Percentiles rank a stretch among this genome's conserved stretches.
Evolutionary conservation across 495 filamentous ascomycete species (phyloP).

Genomic region (Aspergillus incahuasiensis): DNA sequence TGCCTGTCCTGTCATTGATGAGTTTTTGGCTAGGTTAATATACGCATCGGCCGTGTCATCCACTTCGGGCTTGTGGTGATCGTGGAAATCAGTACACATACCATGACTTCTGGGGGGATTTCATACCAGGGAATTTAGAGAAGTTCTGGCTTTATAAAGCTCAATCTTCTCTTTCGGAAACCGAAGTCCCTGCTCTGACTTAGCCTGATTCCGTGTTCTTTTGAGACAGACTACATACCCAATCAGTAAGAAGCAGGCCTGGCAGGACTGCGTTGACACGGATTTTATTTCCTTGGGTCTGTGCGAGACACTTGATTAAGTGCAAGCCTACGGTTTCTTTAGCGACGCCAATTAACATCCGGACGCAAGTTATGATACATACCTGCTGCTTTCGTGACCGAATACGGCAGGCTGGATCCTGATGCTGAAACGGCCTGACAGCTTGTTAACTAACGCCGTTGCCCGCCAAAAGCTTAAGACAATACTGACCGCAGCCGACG

Average conservation of each 20-base stretch:
- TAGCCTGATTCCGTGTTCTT: background rate
- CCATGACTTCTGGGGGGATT: background rate
- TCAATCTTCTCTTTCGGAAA: constrained; percentile 42
- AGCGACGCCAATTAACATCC: no score
- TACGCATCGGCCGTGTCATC: constrained; percentile 54
- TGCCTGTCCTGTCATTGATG: constrained; percentile 54
- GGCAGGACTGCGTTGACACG: constrained; percentile 65
- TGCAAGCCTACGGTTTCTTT: constrained; percentile 51
- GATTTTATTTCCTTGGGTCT: constrained; percentile 59
- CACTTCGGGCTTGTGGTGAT: constrained; percentile 40
- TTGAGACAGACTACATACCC: constrained; percentile 43
- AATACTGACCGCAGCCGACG: constrained; percentile 51
- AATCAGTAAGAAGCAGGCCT: constrained; percentile 66
- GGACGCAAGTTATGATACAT: constrained; percentile 12
- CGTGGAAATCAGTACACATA: constrained; percentile 10
- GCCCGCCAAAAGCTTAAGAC: background rate
- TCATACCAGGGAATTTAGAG: constrained; percentile 43
- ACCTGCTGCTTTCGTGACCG: constrained; percentile 62
- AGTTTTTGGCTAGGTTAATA: constrained; percentile 49
- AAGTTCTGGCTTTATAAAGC: constrained; percentile 30
- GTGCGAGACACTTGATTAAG: constrained; percentile 68
- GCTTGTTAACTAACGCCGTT: constrained; percentile 1
- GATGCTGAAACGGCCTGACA: constrained; percentile 38
- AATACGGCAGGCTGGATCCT: constrained; percentile 62
- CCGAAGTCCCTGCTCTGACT: constrained; percentile 35